Evolutionary conservation across 2,329 filamentous ascomycete genomes (phyloP).

Genomic region (Calonectria pteridis): DNA sequence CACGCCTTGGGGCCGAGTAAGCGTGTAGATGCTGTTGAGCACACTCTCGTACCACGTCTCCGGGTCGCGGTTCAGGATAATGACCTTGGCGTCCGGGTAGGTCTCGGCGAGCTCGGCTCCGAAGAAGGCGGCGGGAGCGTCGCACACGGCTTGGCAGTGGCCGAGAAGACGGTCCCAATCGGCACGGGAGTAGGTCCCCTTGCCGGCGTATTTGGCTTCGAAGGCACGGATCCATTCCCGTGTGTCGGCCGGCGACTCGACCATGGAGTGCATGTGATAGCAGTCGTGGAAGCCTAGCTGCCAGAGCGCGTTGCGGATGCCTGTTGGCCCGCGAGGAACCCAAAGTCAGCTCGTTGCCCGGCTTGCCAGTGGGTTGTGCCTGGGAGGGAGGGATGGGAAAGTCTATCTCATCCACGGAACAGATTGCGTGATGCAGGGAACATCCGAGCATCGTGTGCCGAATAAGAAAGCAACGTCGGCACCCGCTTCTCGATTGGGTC

Average conservation of each 20-base stretch:
- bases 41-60: slow-evolving; percentile 50
- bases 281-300: slow-evolving; percentile 53
- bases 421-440: slow-evolving; percentile 23
- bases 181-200: slow-evolving; percentile 48
- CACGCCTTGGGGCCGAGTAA: slow-evolving; percentile 38
- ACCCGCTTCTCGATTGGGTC: background rate
- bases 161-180: slow-evolving; percentile 62
- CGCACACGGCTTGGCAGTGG: slow-evolving; percentile 64
- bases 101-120: slow-evolving; percentile 50
- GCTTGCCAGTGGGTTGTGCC: background rate
- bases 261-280: slow-evolving; percentile 52
- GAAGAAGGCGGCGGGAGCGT: slow-evolving; percentile 68
- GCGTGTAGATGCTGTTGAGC: slow-evolving; percentile 47
- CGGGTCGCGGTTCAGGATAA: slow-evolving; percentile 56
- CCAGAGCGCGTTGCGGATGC: slow-evolving; percentile 50
- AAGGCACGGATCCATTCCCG: slow-evolving; percentile 49
- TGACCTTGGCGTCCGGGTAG: slow-evolving; percentile 53
- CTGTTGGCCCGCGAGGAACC: slow-evolving; percentile 36
- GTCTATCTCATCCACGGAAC: slow-evolving; percentile 3
- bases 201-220: slow-evolving; percentile 49
- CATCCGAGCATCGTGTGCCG: background rate
- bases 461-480: background rate
- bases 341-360: slow-evolving; percentile 9
- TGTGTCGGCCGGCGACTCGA: slow-evolving; percentile 42
- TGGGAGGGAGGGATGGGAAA: background rate